Base-by-base conservation (phyloP, 1,139 yeast genomes). In the Saccharomyces hybrid region DNA sequence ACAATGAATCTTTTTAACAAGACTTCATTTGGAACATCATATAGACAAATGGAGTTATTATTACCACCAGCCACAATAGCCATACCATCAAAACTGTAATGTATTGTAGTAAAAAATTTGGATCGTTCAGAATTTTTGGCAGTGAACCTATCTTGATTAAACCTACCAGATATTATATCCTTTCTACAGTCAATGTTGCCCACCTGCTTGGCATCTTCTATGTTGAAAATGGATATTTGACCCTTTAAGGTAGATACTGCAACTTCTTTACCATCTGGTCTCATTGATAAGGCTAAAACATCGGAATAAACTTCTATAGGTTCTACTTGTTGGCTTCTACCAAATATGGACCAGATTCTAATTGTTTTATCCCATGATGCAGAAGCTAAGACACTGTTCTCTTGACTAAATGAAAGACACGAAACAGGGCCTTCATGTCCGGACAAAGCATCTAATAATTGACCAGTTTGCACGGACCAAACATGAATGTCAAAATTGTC, bases 361-460 rank as follows among this genome's bases (percentile, higher is more conserved):
- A 91, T 85, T 1, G 98, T 89, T 64, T 85, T 87, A 72, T 93
- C 99, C 99, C 99, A 95, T 28, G 96, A 86, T 1, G 96, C 95
- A 56, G 95, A 85, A 2, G 96, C 98, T 55, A 93, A 76, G 9
- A 84, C 78, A 25, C 89, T 80, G 58, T 81, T 84, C 66, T 90
- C 97, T 13, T 75, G 75, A 51, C 97, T 96, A 70, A 95, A 93
- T 9, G 95, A 82, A 49, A 93, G 76, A 60, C 90, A 83, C 1
- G 96, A 88, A 3, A 93, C 85, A 0, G 99, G 99, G 1, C 97
- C 99, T 64, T 88, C 96, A 69, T 93, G 99, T 5, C 98, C 99
- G 4, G 93, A 76, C 51, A 93, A 76, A 25, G 88, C 80, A 66
- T 95, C 99, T 54, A 93, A 77, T 51, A 93, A 74, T 69, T 91